Base-by-base conservation (phyloP, 805 yeast species). In the Cyberlindnera maclurae region DNA sequence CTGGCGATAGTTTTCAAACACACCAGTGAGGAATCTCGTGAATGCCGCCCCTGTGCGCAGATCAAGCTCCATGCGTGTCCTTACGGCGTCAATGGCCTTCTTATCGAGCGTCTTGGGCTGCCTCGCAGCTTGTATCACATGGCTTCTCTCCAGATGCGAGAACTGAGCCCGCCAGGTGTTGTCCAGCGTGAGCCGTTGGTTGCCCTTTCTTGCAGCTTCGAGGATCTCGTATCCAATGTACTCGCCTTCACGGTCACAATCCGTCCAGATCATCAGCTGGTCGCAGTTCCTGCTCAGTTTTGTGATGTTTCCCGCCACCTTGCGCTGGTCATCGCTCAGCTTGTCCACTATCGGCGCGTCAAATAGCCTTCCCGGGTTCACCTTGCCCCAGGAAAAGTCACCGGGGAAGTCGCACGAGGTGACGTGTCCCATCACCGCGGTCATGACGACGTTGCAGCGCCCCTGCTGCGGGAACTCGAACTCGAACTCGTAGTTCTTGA, bases 231-330 rank as follows among this genome's bases (percentile, higher is more conserved):
- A 77, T 0, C 97, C 97, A 40, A 89, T 89, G 58, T 78, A 82
- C 58, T 89, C 97, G 2, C 97, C 97, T 57, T 89, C 97, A 28
- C 97, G 68, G 68, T 89, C 97, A 62, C 98, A 93, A 70, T 93
- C 99, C 1, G 98, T 93, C 97, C 98, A 93, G 7, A 93, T 86
- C 84, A 87, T 85, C 39, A 93, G 62, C 29, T 64, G 64, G 37
- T 77, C 73, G 5, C 85, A 74, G 15, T 52, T 53, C 30, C 79
- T 58, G 4, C 88, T 83, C 54, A 87, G 87, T 4, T 59, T 59
- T 24, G 71, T 58, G 35, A 93, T 86, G 54, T 90, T 93, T 10
- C 65, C 60, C 3, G 80, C 80, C 16, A 87, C 70, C 26, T 63
- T 64, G 41, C 49, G 50, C 41, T 68, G 69, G 34, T 68, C 70